Evolutionary conservation across 306 rosid genomes (phyloP).

Genomic region (Rosa chinensis): DNA sequence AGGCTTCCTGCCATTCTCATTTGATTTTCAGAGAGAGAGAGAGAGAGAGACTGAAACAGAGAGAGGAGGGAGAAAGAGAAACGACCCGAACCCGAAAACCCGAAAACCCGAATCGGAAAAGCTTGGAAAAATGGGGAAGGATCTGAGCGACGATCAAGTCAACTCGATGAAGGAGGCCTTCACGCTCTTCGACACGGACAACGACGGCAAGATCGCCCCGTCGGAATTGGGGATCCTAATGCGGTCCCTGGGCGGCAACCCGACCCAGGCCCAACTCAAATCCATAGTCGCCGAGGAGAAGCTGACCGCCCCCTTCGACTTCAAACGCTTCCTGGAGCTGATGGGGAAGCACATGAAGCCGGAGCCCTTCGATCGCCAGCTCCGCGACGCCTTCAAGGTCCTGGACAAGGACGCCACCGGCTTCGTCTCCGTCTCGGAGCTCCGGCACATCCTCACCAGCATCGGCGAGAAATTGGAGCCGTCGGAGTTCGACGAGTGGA

Average conservation of each 20-base stretch:
- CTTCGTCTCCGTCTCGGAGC: constrained; percentile 77
- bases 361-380: constrained; percentile 96
- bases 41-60: neutral
- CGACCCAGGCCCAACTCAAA: constrained; percentile 96
- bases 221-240: constrained; percentile 97
- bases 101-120: neutral
- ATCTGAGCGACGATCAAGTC: constrained; percentile 90
- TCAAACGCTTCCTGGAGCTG: constrained; percentile 76
- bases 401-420: constrained; percentile 89
- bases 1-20: neutral
- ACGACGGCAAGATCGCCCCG: constrained; percentile 89
- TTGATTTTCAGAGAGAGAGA: neutral
- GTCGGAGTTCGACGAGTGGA: constrained; percentile 96
- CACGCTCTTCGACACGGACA: constrained; percentile 85
- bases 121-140: constrained; percentile 63
- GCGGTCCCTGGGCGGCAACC: constrained; percentile 97
- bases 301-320: constrained; percentile 77
- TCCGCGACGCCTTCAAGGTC: constrained; percentile 92
- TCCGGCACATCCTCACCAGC: constrained; percentile 89
- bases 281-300: constrained; percentile 77
- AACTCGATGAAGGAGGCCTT: constrained; percentile 95
- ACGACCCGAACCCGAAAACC: constrained; percentile 23
- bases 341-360: constrained; percentile 96
- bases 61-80: constrained; percentile 1
- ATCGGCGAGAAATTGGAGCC: constrained; percentile 98